Evolutionary conservation across 2,329 filamentous ascomycete species (phyloP).

Genomic region (Cytospora piceicola): DNA sequence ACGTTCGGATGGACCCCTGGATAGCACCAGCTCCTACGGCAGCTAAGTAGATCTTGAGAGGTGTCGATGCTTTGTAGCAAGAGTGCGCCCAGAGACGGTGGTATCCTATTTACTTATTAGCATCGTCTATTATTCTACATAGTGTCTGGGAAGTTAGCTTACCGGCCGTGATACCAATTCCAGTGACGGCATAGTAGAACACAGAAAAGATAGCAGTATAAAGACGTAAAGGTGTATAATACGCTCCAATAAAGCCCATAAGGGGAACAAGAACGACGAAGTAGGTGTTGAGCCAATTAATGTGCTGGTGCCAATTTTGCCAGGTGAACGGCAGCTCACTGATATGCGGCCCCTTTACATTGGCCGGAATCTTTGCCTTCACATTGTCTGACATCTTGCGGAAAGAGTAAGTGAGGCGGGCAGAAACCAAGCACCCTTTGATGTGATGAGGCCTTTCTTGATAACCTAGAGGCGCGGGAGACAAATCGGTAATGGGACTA

Average conservation of each 20-base stretch:
- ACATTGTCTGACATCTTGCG: no score
- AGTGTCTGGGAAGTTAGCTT: no score
- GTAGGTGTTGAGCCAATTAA: constrained; percentile 89
- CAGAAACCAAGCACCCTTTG: no score
- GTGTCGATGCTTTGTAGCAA: constrained; percentile 76
- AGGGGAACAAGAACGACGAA: constrained; percentile 80
- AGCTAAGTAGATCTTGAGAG: constrained; percentile 81
- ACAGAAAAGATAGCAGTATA: constrained; percentile 77
- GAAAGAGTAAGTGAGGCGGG: no score
- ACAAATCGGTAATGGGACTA: no score
- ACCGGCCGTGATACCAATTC: constrained; percentile 78
- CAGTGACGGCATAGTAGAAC: constrained; percentile 81
- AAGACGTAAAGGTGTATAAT: constrained; percentile 75
- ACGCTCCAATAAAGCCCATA: constrained; percentile 62
- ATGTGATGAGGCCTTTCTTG: no score
- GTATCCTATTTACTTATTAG: constrained; percentile 46
- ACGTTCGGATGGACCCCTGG: constrained; percentile 86
- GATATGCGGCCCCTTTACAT: constrained; percentile 76
- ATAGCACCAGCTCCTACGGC: constrained; percentile 82
- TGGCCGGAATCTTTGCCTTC: no score
- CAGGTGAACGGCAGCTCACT: constrained; percentile 79
- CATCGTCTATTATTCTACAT: no score
- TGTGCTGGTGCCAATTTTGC: constrained; percentile 86
- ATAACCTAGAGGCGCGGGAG: no score
- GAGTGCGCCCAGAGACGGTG: constrained; percentile 87